Evolutionary conservation across 2,329 filamentous ascomycete species (phyloP).

Genomic region (Aspergillus floridensis): DNA sequence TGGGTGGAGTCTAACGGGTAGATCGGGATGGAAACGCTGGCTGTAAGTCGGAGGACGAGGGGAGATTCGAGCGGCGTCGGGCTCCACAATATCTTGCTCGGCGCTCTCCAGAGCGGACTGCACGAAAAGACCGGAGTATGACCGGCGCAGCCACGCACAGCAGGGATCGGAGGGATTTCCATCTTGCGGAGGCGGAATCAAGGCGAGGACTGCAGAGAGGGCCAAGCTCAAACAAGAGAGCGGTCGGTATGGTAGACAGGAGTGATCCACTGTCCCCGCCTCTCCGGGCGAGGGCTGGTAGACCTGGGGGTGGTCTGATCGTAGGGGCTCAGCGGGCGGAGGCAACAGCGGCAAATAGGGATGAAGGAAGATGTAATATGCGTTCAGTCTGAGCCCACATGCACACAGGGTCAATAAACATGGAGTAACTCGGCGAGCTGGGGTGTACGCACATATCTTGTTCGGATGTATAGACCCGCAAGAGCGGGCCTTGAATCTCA

Average conservation of each 20-base stretch:
- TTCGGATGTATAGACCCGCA: slow-evolving; percentile 21
- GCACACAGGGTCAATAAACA: neutral
- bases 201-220: slow-evolving; percentile 21
- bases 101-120: slow-evolving; percentile 19
- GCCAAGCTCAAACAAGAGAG: slow-evolving; percentile 21
- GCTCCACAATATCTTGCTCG: slow-evolving; percentile 18
- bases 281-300: neutral
- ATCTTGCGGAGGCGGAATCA: slow-evolving; percentile 20
- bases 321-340: neutral
- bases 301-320: neutral
- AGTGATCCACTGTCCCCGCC: slow-evolving; percentile 6
- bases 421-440: neutral
- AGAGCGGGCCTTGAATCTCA: neutral
- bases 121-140: slow-evolving; percentile 24
- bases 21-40: slow-evolving; percentile 11
- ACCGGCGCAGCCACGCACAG: slow-evolving; percentile 13
- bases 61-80: neutral
- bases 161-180: slow-evolving; percentile 7
- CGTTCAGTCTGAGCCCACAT: slow-evolving; percentile 17
- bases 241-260: slow-evolving; percentile 21
- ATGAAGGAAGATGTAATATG: slow-evolving; percentile 29
- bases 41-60: neutral
- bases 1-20: slow-evolving; percentile 17
- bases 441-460: slow-evolving; percentile 20
- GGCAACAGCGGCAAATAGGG: slow-evolving; percentile 26